A percentile compares a stretch with the other conserved stretches of the same genome.
Conservation (phyloP, 2,329 filamentous ascomycete genomes). For the Aspergillus tubingensis region DNA sequence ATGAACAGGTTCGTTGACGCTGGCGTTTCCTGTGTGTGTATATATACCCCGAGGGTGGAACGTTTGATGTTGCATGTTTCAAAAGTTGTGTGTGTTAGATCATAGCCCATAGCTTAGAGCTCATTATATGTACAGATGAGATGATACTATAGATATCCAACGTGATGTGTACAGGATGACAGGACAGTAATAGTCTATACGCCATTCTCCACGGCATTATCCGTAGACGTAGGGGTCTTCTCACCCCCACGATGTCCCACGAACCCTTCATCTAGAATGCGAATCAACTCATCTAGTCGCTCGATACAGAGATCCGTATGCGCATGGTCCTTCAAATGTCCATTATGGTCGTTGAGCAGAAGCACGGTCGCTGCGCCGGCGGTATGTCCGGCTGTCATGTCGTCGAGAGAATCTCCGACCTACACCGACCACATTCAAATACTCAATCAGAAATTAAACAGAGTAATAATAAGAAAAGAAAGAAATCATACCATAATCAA, state of each 20-base stretch:
- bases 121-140: background rate
- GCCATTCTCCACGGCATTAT: background rate
- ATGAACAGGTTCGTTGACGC: background rate
- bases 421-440: too few relatives aligned
- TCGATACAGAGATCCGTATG: slow-evolving; percentile 75
- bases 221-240: slow-evolving; percentile 15
- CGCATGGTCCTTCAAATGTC: slow-evolving; percentile 66
- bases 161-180: background rate
- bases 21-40: background rate
- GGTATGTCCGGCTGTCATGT: slow-evolving; percentile 81
- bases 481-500: slow-evolving; percentile 36
- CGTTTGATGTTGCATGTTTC: background rate
- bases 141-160: background rate
- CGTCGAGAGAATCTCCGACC: slow-evolving; percentile 79
- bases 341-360: slow-evolving; percentile 80
- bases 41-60: background rate
- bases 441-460: too few relatives aligned
- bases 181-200: background rate
- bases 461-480: too few relatives aligned
- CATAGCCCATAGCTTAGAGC: background rate
- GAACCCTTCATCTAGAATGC: slow-evolving; percentile 74
- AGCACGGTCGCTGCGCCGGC: slow-evolving; percentile 91
- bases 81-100: background rate
- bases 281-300: slow-evolving; percentile 73
- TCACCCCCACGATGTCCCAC: slow-evolving; percentile 47